Evolutionary conservation across 352 stramenopile species (phyloP), one percentile per base, ranked within the genome.

Genomic region (Pythium diclinum): DNA sequence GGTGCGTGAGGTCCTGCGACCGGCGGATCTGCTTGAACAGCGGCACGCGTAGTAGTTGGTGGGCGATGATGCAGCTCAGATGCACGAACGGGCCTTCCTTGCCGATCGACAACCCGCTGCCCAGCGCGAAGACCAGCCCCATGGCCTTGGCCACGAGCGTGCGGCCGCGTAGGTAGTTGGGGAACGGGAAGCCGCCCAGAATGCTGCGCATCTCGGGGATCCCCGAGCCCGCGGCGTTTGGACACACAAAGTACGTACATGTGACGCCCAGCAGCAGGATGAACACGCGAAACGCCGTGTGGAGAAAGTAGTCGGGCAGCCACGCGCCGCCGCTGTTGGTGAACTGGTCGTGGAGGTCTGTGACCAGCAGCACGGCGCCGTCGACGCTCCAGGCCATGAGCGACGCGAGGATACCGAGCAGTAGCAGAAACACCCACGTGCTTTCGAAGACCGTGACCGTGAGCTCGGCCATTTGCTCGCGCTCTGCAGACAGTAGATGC

Each of bases 151-250:
- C 75, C 1, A 89, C 51, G 48, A 92, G 68, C 55, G 83, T 83
- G 19, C 75, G 71, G 7, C 68, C 76, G 17, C 78, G 79, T 1
- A 94, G 68, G 56, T 91, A 94, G 60, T 88, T 75, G 0, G 78
- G 77, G 56, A 81, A 72, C n/a, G 80, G 73, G 61, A 92, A 91
- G 19, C 85, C 81, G 30, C 80, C 76, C 16, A 94, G 63, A 56
- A 94, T 91, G 54, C 77, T 89, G 34, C 79, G 79, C 81, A 94
- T 92, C 69, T 92, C 81, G 3, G 85, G 85, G 34, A 94, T 94
- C 0, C 85, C 85, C 2, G 83, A 92, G 1, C 85, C 85, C 0
- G 80, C 79, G 23, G 81, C 82, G 59, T 80, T 83, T 0, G 81
- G 81, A 42, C 80, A 89, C 16, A 91, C 68, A 23, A 87, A 59